Percentiles rank a stretch among this genome's conserved stretches.
These are phyloP conservation scores for Aspergillus unguis DNA, from an alignment of 2,329 filamentous ascomycete genomes.

Conservation along the genomic window DNA sequence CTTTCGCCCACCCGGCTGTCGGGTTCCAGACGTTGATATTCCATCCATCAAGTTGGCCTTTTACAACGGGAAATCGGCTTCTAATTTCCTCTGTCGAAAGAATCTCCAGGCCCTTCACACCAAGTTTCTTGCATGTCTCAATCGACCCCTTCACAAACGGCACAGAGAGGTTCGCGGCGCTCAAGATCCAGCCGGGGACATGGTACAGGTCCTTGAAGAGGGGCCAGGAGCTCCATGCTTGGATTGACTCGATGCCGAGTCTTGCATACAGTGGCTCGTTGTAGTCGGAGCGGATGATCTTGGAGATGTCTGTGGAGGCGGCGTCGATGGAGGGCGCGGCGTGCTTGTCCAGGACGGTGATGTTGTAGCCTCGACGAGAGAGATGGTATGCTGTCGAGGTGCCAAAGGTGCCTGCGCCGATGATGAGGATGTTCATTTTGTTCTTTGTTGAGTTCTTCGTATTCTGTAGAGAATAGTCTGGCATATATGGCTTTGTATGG, in stretches of 20 bases:
- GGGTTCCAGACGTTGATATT: not conserved
- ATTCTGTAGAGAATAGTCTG: too few relatives aligned
- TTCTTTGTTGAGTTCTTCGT: too few relatives aligned
- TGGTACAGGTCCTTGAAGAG: not conserved
- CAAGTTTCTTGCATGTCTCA: too few relatives aligned
- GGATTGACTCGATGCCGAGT: not conserved
- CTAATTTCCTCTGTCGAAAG: too few relatives aligned
- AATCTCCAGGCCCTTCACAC: too few relatives aligned
- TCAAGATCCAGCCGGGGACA: constrained; percentile 2
- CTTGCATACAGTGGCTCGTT: not conserved
- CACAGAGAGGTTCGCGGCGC: not conserved
- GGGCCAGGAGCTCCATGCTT: not conserved
- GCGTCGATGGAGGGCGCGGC: not conserved
- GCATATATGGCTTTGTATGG: not conserved
- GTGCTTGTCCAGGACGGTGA: not conserved
- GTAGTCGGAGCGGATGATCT: constrained; percentile 6
- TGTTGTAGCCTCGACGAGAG: constrained; percentile 1
- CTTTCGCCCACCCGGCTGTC: not conserved
- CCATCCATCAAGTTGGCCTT: not conserved
- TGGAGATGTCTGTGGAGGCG: constrained; percentile 2
- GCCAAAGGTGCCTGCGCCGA: constrained; percentile 3
- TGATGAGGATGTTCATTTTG: not conserved
- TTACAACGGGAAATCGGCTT: too few relatives aligned
- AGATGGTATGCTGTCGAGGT: constrained; percentile 4
- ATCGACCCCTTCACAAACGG: too few relatives aligned